A percentile compares a stretch with the other conserved stretches of the same genome.
Evolutionary conservation across 176 grass and related monocot genomes (phyloP).

Genomic region (Zizania latifolia): DNA sequence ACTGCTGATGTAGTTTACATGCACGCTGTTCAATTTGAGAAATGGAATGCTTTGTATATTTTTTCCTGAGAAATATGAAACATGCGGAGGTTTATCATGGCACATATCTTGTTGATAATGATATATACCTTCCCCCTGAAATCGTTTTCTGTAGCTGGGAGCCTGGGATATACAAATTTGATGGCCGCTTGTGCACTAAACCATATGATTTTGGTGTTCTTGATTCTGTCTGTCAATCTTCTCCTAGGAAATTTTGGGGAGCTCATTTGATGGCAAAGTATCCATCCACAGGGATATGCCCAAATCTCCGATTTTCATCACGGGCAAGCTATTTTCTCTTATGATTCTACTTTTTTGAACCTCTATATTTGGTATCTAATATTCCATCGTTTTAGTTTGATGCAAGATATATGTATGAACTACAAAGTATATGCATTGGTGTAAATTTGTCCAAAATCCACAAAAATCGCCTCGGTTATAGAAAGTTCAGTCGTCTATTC

Average conservation of each 20-base stretch:
- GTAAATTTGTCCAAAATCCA: background rate
- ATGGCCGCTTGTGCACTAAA: background rate
- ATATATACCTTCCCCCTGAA: background rate
- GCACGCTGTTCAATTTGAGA: no score
- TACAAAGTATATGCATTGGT: background rate
- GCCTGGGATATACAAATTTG: background rate
- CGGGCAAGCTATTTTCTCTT: background rate
- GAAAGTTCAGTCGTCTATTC: background rate
- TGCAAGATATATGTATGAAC: background rate
- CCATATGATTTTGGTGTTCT: background rate
- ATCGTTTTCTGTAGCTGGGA: background rate
- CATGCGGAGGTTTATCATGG: slow-evolving; percentile 4
- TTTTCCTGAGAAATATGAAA: background rate
- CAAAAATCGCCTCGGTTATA: background rate
- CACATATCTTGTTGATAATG: background rate
- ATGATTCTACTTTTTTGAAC: background rate
- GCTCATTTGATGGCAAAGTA: background rate
- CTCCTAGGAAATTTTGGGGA: background rate
- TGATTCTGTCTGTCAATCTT: background rate
- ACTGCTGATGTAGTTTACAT: slow-evolving; percentile 27
- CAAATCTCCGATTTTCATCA: background rate
- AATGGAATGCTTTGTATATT: slow-evolving; percentile 26
- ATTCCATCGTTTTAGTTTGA: background rate
- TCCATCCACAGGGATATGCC: background rate
- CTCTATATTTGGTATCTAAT: background rate